phyloP scores from a whole-genome alignment of 2,329 filamentous ascomycete species.

The Myriangium duriaei region DNA sequence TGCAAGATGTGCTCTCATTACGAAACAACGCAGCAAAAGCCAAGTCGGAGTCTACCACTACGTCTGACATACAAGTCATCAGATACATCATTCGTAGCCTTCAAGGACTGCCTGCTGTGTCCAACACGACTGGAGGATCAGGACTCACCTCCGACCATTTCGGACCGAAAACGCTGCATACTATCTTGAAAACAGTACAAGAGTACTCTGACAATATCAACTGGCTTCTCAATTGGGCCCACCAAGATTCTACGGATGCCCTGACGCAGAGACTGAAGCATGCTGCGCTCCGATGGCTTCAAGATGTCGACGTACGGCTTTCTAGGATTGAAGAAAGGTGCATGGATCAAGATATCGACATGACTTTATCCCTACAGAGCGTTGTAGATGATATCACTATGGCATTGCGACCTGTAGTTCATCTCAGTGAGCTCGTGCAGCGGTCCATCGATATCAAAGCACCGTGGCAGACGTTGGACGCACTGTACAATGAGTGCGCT shows the following conservation, averaged over 20 bases:
- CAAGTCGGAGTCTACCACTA: no score
- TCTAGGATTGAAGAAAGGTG: slow-evolving; percentile 49
- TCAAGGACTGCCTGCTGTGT: no score
- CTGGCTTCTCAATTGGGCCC: slow-evolving; percentile 37
- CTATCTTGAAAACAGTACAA: no score
- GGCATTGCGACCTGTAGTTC: slow-evolving; percentile 43
- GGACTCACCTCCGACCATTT: no score
- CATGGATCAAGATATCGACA: slow-evolving; percentile 39
- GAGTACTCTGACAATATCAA: no score
- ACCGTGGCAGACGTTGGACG: slow-evolving; percentile 63
- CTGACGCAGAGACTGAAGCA: slow-evolving; percentile 58
- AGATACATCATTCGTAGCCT: slow-evolving; percentile 5
- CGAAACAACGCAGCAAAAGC: no score
- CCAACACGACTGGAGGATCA: no score
- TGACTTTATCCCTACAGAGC: slow-evolving; percentile 54
- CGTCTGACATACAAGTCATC: slow-evolving; percentile 21
- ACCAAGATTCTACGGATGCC: slow-evolving; percentile 22
- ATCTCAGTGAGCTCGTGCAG: slow-evolving; percentile 47
- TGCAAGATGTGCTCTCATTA: no score
- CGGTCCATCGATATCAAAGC: slow-evolving; percentile 34
- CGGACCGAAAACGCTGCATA: no score
- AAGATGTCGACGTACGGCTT: slow-evolving; percentile 45
- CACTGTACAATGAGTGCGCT: slow-evolving; percentile 59
- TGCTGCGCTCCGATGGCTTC: slow-evolving; percentile 45
- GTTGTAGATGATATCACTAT: slow-evolving; percentile 46